phyloP scores from a whole-genome alignment of 1,284 basidiomycete species.

The Tilletiopsis washingtonensis region DNA sequence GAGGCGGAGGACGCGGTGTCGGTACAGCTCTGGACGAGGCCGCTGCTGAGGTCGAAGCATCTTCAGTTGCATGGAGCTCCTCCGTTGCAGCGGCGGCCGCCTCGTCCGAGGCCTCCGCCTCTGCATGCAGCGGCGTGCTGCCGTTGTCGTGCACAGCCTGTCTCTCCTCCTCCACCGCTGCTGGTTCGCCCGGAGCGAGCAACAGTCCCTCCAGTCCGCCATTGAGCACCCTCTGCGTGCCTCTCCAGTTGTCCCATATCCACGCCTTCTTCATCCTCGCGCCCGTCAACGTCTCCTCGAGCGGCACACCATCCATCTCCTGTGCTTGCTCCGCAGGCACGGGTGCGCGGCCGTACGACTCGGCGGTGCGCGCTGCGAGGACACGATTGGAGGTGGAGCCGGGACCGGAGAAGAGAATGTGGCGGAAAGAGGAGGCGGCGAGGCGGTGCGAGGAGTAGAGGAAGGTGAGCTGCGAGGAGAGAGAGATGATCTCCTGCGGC shows the following conservation, averaged over 20 bases:
- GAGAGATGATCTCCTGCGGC: constrained; percentile 74
- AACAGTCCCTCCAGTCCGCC: not conserved
- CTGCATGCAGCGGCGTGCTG: too few relatives aligned
- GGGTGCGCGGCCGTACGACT: too few relatives aligned
- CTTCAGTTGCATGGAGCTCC: not conserved
- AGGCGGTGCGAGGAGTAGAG: constrained; percentile 78
- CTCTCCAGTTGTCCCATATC: not conserved
- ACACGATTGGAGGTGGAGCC: not conserved
- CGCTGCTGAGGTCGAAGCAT: not conserved
- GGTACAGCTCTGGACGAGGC: not conserved
- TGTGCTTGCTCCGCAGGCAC: too few relatives aligned
- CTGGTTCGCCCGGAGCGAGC: too few relatives aligned
- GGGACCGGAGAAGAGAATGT: constrained; percentile 70
- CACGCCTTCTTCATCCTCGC: constrained; percentile 3
- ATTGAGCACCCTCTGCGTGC: not conserved
- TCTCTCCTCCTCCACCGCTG: not conserved
- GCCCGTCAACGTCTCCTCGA: not conserved
- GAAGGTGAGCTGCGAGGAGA: constrained; percentile 79
- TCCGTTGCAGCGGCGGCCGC: not conserved
- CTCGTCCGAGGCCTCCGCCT: not conserved
- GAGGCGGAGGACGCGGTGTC: not conserved
- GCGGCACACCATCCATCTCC: not conserved
- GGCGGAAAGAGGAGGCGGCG: constrained; percentile 62
- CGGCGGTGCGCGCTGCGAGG: too few relatives aligned
- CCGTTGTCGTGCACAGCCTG: not conserved